phyloP scores from a whole-genome alignment of 2,329 filamentous ascomycete species.

The Claviceps lovelessii region DNA sequence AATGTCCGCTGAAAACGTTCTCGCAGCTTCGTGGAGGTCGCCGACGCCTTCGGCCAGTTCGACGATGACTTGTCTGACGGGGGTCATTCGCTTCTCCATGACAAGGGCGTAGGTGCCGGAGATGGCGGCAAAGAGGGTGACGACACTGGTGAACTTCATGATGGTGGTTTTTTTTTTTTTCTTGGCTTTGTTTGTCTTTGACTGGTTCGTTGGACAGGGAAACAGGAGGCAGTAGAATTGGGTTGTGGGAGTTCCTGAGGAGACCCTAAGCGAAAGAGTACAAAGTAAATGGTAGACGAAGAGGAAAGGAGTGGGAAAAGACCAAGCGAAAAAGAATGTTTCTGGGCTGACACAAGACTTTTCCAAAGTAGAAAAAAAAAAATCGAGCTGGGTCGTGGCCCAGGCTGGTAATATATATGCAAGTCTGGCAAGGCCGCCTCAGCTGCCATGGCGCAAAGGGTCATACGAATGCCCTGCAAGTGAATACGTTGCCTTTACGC shows the following conservation, averaged over 20 bases:
- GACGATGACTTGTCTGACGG: not conserved
- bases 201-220: not conserved
- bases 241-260: too few species aligned
- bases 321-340: not conserved
- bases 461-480: not conserved
- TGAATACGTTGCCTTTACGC: not conserved
- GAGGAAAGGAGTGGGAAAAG: too few species aligned
- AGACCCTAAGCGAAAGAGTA: too few species aligned
- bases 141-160: constrained; percentile 1
- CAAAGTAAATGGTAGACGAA: too few species aligned
- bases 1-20: not conserved
- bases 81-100: not conserved
- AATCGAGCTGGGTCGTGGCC: not conserved
- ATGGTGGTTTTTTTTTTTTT: not conserved
- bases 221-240: not conserved
- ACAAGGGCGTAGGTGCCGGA: not conserved
- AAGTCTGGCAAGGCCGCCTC: not conserved
- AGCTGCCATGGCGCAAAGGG: not conserved
- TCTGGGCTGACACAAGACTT: not conserved
- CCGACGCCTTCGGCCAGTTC: not conserved
- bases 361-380: not conserved
- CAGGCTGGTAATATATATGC: not conserved
- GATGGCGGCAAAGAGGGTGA: constrained; percentile 1
- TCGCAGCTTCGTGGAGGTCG: not conserved
- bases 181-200: not conserved